These are phyloP conservation scores for Macrophomina tecta DNA, from an alignment of 2,329 filamentous ascomycete species.

Conservation along the genomic window DNA sequence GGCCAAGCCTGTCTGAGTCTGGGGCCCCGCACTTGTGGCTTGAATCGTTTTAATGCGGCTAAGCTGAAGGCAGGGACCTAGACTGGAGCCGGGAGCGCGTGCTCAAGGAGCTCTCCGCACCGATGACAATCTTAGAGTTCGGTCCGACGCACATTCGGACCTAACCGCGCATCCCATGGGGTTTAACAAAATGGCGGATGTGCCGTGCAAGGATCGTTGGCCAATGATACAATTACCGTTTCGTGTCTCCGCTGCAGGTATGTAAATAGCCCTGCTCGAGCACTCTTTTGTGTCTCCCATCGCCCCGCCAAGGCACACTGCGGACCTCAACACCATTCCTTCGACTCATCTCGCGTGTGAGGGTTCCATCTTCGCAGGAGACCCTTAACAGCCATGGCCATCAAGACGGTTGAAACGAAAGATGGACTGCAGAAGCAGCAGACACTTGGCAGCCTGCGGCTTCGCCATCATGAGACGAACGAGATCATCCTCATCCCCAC, in stretches of 20 bases:
- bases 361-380: neutral
- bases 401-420: slow-evolving; percentile 26
- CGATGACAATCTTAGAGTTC: neutral
- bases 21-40: slow-evolving; percentile 28
- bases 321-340: neutral
- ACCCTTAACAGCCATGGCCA: slow-evolving; percentile 18
- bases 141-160: slow-evolving; percentile 13
- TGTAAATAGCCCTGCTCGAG: slow-evolving; percentile 8
- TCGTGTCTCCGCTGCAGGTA: slow-evolving; percentile 6
- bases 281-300: neutral
- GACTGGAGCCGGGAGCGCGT: slow-evolving; percentile 1
- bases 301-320: slow-evolving; percentile 8
- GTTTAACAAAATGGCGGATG: neutral
- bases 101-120: neutral
- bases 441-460: slow-evolving; percentile 28
- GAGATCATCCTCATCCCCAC: slow-evolving; percentile 59
- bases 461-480: slow-evolving; percentile 43
- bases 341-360: neutral
- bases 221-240: slow-evolving; percentile 13
- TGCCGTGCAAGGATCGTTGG: slow-evolving; percentile 11
- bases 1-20: neutral
- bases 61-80: neutral
- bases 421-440: slow-evolving; percentile 24
- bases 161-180: neutral
- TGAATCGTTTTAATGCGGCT: neutral